Base-by-base conservation (phyloP, 2,329 filamentous ascomycete genomes). In the Fusarium sp. region DNA sequence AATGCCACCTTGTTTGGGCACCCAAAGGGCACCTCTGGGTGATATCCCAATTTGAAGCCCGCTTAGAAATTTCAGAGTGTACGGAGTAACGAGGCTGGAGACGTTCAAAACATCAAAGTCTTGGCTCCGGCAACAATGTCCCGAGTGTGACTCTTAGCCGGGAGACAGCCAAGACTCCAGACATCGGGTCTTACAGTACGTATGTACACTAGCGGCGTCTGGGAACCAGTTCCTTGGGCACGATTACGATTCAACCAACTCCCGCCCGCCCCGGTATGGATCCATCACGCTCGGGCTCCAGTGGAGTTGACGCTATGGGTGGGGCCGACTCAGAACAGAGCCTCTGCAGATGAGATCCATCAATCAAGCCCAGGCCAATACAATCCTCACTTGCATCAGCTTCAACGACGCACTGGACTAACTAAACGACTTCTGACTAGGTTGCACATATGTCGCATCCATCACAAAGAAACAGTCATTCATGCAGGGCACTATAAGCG, bases 1-100 rank as follows among this genome's bases (percentile, higher is more conserved):
- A 73, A 74, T 73, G 70, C 71, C 70, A 74, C 72, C 72, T 74
- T 74, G 72, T 74, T 74, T 70, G 56, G 65, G 70, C 64, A 62
- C 33, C 63, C 49, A 69, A 49, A 56, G 10, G 10, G 7, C 28
- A 61, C 42, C 61, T 24, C 54, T 47, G 43, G 57, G 49, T 45
- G 39, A 68, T 56, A 47, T 54, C 55, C 46, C 66, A 60, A 46
- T 47, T 52, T 67, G 43, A 63, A 59, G 56, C 51, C 28, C 10
- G 28, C 28, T 53, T 28, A 38, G 46, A 57, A 17, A 17, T 34
- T 33, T 39, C 19, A 40, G 19, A 50, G 36, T 33, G 38, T 7
- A 19, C 19, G 19, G 19, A 19, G 19, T 19, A 44, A 33, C 19
- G 26, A 40, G 42, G 13, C 28, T 31, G 10, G 13, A 31, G 28